These are phyloP conservation scores for Inga laurina DNA, from an alignment of 306 rosid genomes.

Conservation along the genomic window DNA sequence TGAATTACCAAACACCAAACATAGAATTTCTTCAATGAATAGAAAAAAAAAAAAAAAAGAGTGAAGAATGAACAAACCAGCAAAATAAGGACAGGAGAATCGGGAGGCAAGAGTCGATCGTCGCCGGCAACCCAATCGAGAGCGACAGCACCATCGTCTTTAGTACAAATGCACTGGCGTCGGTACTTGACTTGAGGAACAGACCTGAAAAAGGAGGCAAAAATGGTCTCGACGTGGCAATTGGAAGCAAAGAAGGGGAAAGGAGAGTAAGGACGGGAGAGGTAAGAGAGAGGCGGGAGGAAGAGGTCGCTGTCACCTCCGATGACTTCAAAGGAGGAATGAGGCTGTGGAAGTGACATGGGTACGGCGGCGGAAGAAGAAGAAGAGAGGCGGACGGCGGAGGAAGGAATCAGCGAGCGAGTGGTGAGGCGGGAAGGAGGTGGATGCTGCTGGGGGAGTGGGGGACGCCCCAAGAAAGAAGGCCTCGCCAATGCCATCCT, in stretches of 20 bases:
- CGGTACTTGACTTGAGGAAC: conserved; percentile 62
- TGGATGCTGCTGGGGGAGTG: background rate
- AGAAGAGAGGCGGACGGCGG: conserved; percentile 22
- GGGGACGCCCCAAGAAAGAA: conserved; percentile 11
- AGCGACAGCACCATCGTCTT: conserved; percentile 72
- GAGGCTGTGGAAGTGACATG: conserved; percentile 32
- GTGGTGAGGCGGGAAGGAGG: background rate
- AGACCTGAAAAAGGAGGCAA: conserved; percentile 72
- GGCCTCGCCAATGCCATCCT: conserved; percentile 32
- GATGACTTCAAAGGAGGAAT: conserved; percentile 61
- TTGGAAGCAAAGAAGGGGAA: conserved; percentile 60
- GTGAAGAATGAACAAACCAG: conserved; percentile 53
- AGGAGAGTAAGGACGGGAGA: conserved; percentile 54
- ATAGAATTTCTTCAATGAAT: background rate
- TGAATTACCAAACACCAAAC: background rate
- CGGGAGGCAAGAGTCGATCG: conserved; percentile 42
- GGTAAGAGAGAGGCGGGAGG: conserved; percentile 48
- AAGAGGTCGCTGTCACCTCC: conserved; percentile 62
- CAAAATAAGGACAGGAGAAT: conserved; percentile 74
- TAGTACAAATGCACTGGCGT: conserved; percentile 68
- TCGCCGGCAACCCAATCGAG: conserved; percentile 90
- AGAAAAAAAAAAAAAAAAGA: too few relatives aligned
- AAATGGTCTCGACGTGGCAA: conserved; percentile 84
- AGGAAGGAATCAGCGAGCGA: conserved; percentile 9
- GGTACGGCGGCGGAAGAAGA: conserved; percentile 23